Percentiles rank a stretch among this genome's conserved stretches.
Evolutionary conservation across 345 rosid species (phyloP).

Genomic region (thale cress (Arabidopsis thaliana)): DNA sequence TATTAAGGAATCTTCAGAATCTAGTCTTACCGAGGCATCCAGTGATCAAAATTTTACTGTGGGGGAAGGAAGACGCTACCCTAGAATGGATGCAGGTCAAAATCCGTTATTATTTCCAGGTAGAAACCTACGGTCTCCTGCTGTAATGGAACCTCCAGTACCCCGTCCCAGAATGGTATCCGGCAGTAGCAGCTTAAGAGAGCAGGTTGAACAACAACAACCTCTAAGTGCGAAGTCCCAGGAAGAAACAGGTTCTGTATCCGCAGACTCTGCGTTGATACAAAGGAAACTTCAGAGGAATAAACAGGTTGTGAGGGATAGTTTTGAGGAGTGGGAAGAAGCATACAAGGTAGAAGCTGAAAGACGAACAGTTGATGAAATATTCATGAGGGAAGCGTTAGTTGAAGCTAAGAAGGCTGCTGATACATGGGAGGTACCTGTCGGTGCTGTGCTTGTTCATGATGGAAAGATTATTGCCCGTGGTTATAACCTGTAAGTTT

Average conservation of each 20-base stretch:
- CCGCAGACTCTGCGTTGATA: slow-evolving; percentile 52
- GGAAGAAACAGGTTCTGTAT: slow-evolving; percentile 49
- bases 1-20: slow-evolving; percentile 42
- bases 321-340: slow-evolving; percentile 98
- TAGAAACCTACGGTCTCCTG: slow-evolving; percentile 46
- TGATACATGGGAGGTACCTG: slow-evolving; percentile 98
- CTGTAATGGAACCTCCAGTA: slow-evolving; percentile 49
- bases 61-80: slow-evolving; percentile 32
- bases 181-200: slow-evolving; percentile 52
- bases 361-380: slow-evolving; percentile 75
- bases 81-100: slow-evolving; percentile 47
- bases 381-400: slow-evolving; percentile 94
- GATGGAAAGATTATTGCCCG: slow-evolving; percentile 90
- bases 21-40: slow-evolving; percentile 31
- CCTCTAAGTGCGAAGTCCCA: slow-evolving; percentile 47
- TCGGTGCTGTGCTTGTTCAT: slow-evolving; percentile 94
- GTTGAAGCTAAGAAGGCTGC: slow-evolving; percentile 94
- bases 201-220: slow-evolving; percentile 47
- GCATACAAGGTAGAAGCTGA: slow-evolving; percentile 73
- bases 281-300: slow-evolving; percentile 75
- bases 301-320: slow-evolving; percentile 72
- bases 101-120: slow-evolving; percentile 47
- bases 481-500: slow-evolving; percentile 87
- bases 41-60: slow-evolving; percentile 46
- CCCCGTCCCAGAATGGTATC: slow-evolving; percentile 46